Percentiles rank a stretch among this genome's conserved stretches.
phyloP scores from a whole-genome alignment of 1,284 basidiomycete genomes.

The Sporisorium reilianum region DNA sequence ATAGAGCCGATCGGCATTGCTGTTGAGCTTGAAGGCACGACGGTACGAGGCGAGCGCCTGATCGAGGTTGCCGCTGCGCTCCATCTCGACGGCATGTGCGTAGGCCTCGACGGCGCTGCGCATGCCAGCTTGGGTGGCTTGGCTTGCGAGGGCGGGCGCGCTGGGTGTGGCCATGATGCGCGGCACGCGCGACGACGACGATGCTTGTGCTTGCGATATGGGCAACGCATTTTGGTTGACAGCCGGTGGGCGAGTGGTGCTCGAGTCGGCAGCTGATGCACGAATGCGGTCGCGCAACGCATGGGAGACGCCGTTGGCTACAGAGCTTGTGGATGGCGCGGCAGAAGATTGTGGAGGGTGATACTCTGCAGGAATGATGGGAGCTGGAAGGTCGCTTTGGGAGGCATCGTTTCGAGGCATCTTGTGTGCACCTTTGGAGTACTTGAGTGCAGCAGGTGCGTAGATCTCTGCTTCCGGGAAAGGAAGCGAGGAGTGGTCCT shows the following conservation, averaged over 20 bases:
- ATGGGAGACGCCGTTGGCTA: slow-evolving; percentile 28
- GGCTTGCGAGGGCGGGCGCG: slow-evolving; percentile 32
- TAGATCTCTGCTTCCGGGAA: slow-evolving; percentile 51
- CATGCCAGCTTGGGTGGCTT: slow-evolving; percentile 37
- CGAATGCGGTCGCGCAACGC: slow-evolving; percentile 24
- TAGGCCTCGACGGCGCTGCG: slow-evolving; percentile 54
- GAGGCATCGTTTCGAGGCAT: slow-evolving; percentile 12
- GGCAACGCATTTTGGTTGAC: not conserved
- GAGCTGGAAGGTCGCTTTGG: slow-evolving; percentile 17
- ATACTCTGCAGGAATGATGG: slow-evolving; percentile 22
- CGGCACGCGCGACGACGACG: slow-evolving; percentile 8
- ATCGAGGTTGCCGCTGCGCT: slow-evolving; percentile 54
- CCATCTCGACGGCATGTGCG: slow-evolving; percentile 55
- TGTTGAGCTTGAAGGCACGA: slow-evolving; percentile 58
- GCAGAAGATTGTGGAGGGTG: slow-evolving; percentile 11
- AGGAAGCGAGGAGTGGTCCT: slow-evolving; percentile 7
- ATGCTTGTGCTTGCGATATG: slow-evolving; percentile 6
- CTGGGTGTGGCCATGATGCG: slow-evolving; percentile 32
- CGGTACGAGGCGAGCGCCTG: slow-evolving; percentile 55
- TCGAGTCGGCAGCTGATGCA: slow-evolving; percentile 26
- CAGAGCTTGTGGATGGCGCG: slow-evolving; percentile 10
- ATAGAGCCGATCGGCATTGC: slow-evolving; percentile 55
- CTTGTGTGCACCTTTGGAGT: slow-evolving; percentile 50
- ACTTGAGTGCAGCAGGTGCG: slow-evolving; percentile 49
- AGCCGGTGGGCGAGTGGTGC: slow-evolving; percentile 5